A percentile compares a stretch with the other conserved stretches of the same genome.
Evolutionary conservation across 2,329 filamentous ascomycete species (phyloP).

Genomic region (Cordyceps cateniannulata): DNA sequence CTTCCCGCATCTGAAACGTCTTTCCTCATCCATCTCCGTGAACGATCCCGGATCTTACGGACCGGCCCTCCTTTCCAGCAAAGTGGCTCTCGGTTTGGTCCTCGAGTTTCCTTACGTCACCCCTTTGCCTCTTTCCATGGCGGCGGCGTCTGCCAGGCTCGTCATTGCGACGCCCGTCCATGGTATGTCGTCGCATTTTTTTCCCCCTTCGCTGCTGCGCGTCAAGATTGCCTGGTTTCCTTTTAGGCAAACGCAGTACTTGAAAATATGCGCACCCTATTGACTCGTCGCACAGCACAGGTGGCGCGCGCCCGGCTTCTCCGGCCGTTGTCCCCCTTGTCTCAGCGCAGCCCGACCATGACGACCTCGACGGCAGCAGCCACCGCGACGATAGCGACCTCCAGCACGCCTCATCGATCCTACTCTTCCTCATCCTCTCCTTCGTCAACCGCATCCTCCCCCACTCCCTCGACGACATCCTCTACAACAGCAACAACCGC

Average conservation of each 20-base stretch:
- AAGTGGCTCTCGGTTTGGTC: neutral
- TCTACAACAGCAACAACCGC: constrained; percentile 12
- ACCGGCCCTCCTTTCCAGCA: neutral
- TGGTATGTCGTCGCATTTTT: neutral
- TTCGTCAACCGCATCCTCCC: constrained; percentile 2
- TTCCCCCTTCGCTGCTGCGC: neutral
- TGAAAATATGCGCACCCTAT: neutral
- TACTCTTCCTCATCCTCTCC: neutral
- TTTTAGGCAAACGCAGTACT: neutral
- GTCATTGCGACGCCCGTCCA: constrained; percentile 7
- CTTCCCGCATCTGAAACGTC: neutral
- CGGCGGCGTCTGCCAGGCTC: constrained; percentile 9
- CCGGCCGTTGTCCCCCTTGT: neutral
- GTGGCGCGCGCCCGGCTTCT: neutral
- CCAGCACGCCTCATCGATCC: neutral
- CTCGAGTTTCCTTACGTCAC: constrained; percentile 4
- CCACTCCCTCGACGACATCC: constrained; percentile 17
- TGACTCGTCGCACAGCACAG: constrained; percentile 1
- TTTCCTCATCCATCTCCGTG: neutral
- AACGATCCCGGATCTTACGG: neutral
- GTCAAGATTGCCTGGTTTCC: neutral
- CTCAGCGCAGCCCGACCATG: neutral
- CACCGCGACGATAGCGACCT: neutral
- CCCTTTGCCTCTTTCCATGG: neutral
- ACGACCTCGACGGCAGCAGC: neutral